Base-by-base conservation (phyloP, 345 rosid genomes). In the Eucalyptus polybractea region DNA sequence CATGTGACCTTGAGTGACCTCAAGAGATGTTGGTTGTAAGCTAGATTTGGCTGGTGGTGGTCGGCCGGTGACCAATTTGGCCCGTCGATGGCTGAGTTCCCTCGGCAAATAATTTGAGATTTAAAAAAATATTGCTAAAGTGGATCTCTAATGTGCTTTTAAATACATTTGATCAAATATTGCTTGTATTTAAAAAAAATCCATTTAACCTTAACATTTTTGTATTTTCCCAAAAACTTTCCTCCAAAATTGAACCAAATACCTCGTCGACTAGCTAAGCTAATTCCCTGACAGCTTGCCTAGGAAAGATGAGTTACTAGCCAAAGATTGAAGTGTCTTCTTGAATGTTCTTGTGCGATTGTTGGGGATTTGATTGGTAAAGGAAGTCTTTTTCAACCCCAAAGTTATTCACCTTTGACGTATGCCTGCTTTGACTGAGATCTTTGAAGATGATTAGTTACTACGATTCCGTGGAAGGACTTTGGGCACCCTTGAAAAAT, bases 1-100 rank as follows among this genome's bases (percentile, higher is more conserved):
- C 1, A 1, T 53, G 58, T 1, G 1, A 53, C 25, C 10, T 5
- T 0, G 2, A 2, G 58, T 8, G 25, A 53, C 58, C 58, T 53
- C 25, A 53, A 21, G 25, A 53, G 58, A 53, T 8, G 58, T 53
- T 21, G 10, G 25, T 53, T 53, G 25, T 53, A 8, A 53, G 25
- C 58, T 53, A 53, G 58, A 53, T 53, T 53, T 53, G 25, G 10
- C 25, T 53, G 10, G 5, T 53, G 24, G 58, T 53, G 58, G 58
- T 53, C 7, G 24, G 56, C 24, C 10, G 2, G 56, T 0, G 1
- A 5, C 56, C 24, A 53, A 53, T 53, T 53, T 53, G 25, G 10
- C 25, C 25, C 0, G 2, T 53, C 10, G 0, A 53, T 53, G 25
- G 58, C 2, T 53, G 2, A 53, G 58, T 53, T 53, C 10, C 58